A percentile compares a stretch with the other conserved stretches of the same genome.
These are phyloP conservation scores for Blastobotrys illinoisensis DNA, from an alignment of 1,139 yeast genomes.

Conservation along the genomic window DNA sequence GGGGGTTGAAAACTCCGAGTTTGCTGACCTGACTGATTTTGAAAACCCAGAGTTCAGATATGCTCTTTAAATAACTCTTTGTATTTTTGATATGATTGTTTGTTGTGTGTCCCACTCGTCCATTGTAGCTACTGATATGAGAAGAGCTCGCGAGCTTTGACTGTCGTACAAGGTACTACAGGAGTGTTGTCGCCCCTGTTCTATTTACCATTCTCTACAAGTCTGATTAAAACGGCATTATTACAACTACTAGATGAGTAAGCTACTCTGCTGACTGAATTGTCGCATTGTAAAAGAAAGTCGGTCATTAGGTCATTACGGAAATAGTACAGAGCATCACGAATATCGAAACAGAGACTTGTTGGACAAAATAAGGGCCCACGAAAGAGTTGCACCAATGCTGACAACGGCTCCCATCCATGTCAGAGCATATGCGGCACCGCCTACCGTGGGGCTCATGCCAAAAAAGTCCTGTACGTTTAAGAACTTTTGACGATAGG, in stretches of 20 bases:
- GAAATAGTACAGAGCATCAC: neutral
- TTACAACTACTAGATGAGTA: too few relatives aligned
- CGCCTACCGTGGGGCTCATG: neutral
- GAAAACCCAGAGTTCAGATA: slow-evolving; percentile 60
- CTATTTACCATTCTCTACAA: too few relatives aligned
- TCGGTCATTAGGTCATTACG: neutral
- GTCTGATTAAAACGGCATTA: too few relatives aligned
- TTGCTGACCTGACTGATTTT: slow-evolving; percentile 56
- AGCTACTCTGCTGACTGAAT: too few relatives aligned
- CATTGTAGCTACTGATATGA: too few relatives aligned
- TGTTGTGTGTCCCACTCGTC: too few relatives aligned
- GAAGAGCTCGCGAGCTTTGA: too few relatives aligned
- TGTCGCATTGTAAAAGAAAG: neutral
- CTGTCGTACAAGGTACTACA: too few relatives aligned
- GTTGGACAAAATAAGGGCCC: neutral
- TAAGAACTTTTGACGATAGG: neutral
- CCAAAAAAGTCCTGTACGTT: neutral
- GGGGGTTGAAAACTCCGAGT: slow-evolving; percentile 38
- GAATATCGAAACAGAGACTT: neutral
- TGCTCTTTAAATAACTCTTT: slow-evolving; percentile 11
- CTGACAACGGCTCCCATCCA: neutral
- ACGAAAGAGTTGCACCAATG: neutral
- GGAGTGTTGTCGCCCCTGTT: too few relatives aligned
- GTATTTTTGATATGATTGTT: neutral
- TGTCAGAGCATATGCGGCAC: neutral